These are phyloP conservation scores for Primulina eburnea DNA, from an alignment of 257 asterid species.

Conservation along the genomic window DNA sequence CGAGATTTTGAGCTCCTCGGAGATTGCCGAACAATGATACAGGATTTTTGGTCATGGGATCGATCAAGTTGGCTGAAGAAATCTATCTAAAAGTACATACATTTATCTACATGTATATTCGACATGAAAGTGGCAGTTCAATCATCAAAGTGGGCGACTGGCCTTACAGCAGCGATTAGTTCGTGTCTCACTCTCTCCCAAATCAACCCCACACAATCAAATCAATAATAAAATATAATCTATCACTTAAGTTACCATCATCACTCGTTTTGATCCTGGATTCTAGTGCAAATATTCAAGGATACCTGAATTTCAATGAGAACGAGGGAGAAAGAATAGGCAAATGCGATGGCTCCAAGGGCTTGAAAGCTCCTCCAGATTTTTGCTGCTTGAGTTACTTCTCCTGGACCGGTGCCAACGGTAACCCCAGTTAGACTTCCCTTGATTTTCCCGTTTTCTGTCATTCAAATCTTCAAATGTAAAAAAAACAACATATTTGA, in stretches of 20 bases:
- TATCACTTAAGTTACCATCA: too few relatives aligned
- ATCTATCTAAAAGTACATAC: not conserved
- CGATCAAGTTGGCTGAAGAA: not conserved
- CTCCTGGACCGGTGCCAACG: conserved; percentile 42
- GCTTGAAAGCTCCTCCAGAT: conserved; percentile 66
- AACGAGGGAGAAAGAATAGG: conserved; percentile 64
- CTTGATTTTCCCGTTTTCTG: conserved; percentile 57
- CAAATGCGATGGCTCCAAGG: conserved; percentile 72
- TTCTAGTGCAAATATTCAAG: not conserved
- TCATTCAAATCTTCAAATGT: conserved; percentile 1
- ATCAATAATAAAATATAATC: too few relatives aligned
- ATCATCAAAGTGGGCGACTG: not conserved
- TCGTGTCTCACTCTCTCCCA: too few relatives aligned
- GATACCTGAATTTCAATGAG: conserved; percentile 70
- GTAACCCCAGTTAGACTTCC: conserved; percentile 32
- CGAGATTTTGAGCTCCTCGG: too few relatives aligned
- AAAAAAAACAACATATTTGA: not conserved
- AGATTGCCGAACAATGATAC: too few relatives aligned
- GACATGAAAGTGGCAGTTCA: not conserved
- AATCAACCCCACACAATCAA: too few relatives aligned
- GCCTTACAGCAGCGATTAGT: too few relatives aligned
- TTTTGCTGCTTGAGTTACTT: conserved; percentile 44
- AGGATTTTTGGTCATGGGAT: not conserved
- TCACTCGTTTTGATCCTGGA: not conserved
- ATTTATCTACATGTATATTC: too few relatives aligned